These are phyloP conservation scores for Sechiopsis laciniata DNA, from an alignment of 306 rosid species.

Conservation along the genomic window DNA sequence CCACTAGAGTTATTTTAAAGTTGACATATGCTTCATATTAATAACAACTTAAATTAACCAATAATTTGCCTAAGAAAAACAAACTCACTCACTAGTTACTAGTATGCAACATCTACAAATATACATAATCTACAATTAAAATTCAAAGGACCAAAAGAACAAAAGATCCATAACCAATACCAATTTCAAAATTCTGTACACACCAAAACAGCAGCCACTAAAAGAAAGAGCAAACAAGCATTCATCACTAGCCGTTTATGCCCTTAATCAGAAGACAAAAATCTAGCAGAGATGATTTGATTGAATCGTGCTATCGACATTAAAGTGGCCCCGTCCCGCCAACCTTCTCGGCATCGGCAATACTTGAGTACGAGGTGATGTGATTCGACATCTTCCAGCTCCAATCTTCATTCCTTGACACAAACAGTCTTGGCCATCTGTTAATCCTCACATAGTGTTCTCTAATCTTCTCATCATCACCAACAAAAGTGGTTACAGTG, in stretches of 20 bases:
- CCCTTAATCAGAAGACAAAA: not conserved
- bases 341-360: conserved; percentile 35
- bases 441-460: conserved; percentile 53
- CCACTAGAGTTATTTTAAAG: too few species aligned
- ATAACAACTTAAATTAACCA: too few species aligned
- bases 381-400: conserved; percentile 49
- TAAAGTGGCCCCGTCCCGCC: conserved; percentile 42
- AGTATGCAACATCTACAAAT: not conserved
- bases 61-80: not conserved
- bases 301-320: not conserved
- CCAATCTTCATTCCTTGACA: conserved; percentile 40
- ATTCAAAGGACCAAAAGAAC: not conserved
- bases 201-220: not conserved
- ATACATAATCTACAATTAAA: not conserved
- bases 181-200: not conserved
- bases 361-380: conserved; percentile 38
- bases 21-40: too few species aligned
- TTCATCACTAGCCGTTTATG: not conserved
- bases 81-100: not conserved
- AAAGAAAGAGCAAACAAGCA: not conserved
- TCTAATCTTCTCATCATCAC: conserved; percentile 33
- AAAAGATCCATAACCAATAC: not conserved
- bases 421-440: conserved; percentile 40
- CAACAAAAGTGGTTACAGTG: conserved; percentile 28
- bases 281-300: not conserved